These are phyloP conservation scores for Phlebiopsis gigantea DNA, from an alignment of 768 basidiomycete species.

Conservation along the genomic window DNA sequence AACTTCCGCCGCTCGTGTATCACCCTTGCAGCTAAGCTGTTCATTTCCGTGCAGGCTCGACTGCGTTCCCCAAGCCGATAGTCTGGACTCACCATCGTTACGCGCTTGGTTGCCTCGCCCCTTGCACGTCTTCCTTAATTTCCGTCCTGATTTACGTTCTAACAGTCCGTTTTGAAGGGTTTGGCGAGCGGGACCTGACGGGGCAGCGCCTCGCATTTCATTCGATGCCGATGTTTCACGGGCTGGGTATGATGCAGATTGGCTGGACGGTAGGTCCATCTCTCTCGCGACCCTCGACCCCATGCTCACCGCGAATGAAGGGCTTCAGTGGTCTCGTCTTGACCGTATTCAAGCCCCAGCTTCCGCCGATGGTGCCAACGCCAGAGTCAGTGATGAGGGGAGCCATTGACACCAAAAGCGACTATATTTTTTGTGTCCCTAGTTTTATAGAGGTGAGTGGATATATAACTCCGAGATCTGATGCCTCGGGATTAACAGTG, in stretches of 20 bases:
- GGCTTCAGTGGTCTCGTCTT: constrained; percentile 21
- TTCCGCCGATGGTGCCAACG: constrained; percentile 21
- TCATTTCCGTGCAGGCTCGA: constrained; percentile 12
- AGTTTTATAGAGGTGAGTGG: constrained; percentile 25
- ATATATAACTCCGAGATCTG: neutral
- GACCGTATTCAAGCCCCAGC: constrained; percentile 22
- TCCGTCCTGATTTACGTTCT: neutral
- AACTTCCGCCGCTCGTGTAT: neutral
- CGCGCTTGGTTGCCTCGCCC: constrained; percentile 1
- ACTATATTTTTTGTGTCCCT: constrained; percentile 25
- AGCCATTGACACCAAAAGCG: constrained; percentile 17
- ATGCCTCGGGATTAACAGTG: neutral
- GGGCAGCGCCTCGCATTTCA: constrained; percentile 17
- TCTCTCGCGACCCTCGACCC: neutral
- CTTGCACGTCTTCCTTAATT: constrained; percentile 11
- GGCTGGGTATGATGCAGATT: constrained; percentile 20
- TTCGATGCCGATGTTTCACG: constrained; percentile 26
- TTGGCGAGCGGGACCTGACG: constrained; percentile 24
- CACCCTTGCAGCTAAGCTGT: neutral
- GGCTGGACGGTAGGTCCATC: constrained; percentile 19
- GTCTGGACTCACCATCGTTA: constrained; percentile 14
- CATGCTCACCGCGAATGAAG: constrained; percentile 9
- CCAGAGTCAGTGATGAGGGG: constrained; percentile 21
- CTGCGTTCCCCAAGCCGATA: constrained; percentile 16
- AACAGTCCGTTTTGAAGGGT: constrained; percentile 14